Evolutionary conservation across 2,329 filamentous ascomycete species (phyloP).

Genomic region (Tolypocladium endophyticum): DNA sequence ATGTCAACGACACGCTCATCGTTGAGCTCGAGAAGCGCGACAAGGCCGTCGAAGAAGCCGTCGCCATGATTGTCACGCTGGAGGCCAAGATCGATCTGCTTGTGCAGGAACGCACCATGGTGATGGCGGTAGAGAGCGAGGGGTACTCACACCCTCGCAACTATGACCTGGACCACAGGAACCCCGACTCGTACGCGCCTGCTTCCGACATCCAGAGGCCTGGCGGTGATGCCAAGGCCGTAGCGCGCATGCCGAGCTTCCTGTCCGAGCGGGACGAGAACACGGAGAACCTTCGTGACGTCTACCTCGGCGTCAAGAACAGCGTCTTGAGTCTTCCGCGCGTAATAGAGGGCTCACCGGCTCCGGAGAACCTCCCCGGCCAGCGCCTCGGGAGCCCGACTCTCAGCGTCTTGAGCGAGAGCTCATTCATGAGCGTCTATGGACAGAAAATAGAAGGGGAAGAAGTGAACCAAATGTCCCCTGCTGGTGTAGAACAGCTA

Average conservation of each 20-base stretch:
- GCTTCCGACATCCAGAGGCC: conserved; percentile 9
- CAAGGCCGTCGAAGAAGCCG: conserved; percentile 60
- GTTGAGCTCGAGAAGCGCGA: conserved; percentile 57
- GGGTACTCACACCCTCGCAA: conserved; percentile 21
- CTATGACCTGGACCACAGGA: conserved; percentile 16
- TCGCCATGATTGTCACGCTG: conserved; percentile 55
- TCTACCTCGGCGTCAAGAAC: conserved; percentile 40
- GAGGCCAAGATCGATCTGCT: conserved; percentile 49
- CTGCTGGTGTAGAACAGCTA: conserved; percentile 18
- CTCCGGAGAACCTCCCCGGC: conserved; percentile 19
- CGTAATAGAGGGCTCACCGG: conserved; percentile 29
- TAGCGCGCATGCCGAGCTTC: conserved; percentile 54
- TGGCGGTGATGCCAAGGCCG: conserved; percentile 22
- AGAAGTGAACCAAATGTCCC: conserved; percentile 12
- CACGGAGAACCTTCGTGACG: conserved; percentile 49
- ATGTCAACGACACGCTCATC: conserved; percentile 48
- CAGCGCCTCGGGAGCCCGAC: conserved; percentile 44
- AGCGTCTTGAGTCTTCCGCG: conserved; percentile 41
- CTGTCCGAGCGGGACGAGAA: conserved; percentile 48
- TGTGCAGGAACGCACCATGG: conserved; percentile 41
- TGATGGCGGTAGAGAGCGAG: conserved; percentile 36
- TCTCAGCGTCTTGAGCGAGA: conserved; percentile 56
- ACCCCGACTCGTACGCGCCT: conserved; percentile 8
- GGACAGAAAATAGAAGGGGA: conserved; percentile 27
- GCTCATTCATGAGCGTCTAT: conserved; percentile 56